Conservation (phyloP, 2,329 filamentous ascomycete genomes). For the Microcyclospora tardicrescens region DNA sequence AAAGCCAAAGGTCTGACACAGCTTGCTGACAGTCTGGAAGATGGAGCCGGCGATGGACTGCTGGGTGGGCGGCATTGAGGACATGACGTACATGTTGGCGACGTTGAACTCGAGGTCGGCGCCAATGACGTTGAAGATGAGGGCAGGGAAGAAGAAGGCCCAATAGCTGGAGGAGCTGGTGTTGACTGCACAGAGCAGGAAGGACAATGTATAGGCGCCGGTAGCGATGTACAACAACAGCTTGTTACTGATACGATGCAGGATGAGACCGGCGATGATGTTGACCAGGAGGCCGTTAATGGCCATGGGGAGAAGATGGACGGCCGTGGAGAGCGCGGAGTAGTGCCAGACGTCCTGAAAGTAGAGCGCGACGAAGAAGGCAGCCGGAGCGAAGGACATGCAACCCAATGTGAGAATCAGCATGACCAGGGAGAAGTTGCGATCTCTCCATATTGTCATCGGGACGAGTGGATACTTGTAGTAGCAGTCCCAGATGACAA, state of each 20-base stretch:
- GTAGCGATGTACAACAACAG: slow-evolving; percentile 45
- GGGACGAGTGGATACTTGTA: slow-evolving; percentile 34
- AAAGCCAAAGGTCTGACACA: slow-evolving; percentile 47
- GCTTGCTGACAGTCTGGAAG: slow-evolving; percentile 52
- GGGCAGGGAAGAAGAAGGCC: slow-evolving; percentile 50
- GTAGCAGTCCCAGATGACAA: slow-evolving; percentile 50
- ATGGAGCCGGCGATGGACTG: slow-evolving; percentile 56
- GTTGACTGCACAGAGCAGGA: slow-evolving; percentile 46
- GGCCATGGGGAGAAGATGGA: slow-evolving; percentile 53
- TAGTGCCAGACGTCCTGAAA: slow-evolving; percentile 45
- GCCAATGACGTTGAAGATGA: slow-evolving; percentile 47
- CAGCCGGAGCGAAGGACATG: slow-evolving; percentile 40
- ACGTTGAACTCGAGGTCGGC: slow-evolving; percentile 61
- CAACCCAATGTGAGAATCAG: slow-evolving; percentile 46
- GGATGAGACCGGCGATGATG: slow-evolving; percentile 45
- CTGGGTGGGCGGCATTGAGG: slow-evolving; percentile 47
- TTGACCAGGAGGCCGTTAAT: slow-evolving; percentile 52
- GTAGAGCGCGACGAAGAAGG: slow-evolving; percentile 44
- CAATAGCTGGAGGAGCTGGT: slow-evolving; percentile 46
- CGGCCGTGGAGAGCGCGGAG: slow-evolving; percentile 45
- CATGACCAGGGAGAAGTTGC: slow-evolving; percentile 52
- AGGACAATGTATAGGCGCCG: slow-evolving; percentile 30
- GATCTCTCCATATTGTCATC: slow-evolving; percentile 48
- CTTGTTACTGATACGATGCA: slow-evolving; percentile 53
- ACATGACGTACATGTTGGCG: slow-evolving; percentile 61